Conservation (phyloP, 371 early-diverging fungal species). For the Apophysomyces trapeziformis region DNA sequence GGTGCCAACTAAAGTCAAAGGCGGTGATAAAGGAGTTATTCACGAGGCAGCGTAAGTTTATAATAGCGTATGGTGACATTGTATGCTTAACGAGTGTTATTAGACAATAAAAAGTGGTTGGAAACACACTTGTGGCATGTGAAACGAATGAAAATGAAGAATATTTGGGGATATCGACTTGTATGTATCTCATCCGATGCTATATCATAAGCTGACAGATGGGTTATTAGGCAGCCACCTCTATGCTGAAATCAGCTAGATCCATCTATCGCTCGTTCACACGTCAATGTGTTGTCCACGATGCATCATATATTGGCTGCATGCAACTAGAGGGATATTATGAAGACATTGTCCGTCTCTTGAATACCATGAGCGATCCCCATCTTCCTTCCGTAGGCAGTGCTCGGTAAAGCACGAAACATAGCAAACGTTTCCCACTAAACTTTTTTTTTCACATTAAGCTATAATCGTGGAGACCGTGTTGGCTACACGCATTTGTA, state of each 20-base stretch:
- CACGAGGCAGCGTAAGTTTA: conserved; percentile 24
- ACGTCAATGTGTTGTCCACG: conserved; percentile 75
- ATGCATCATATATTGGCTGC: conserved; percentile 80
- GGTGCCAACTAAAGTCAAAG: conserved; percentile 15
- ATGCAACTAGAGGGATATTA: conserved; percentile 71
- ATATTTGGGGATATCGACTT: conserved; percentile 86
- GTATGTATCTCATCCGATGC: conserved; percentile 31
- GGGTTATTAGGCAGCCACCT: conserved; percentile 65
- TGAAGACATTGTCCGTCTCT: conserved; percentile 46
- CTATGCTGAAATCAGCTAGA: conserved; percentile 84
- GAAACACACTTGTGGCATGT: conserved; percentile 99
- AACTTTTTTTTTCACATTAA: conserved; percentile 30
- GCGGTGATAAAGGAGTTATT: conserved; percentile 19
- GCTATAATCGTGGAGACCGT: conserved; percentile 65
- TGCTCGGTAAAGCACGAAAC: conserved; percentile 47
- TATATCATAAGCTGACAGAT: conserved; percentile 8
- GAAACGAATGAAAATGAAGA: conserved; percentile 93
- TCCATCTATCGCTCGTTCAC: conserved; percentile 79
- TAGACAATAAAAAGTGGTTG: conserved; percentile 82
- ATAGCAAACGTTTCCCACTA: neutral
- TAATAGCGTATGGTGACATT: neutral
- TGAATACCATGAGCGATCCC: conserved; percentile 69
- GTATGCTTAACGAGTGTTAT: neutral
- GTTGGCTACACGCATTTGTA: conserved; percentile 63
- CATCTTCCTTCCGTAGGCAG: conserved; percentile 63